phyloP scores from a whole-genome alignment of 2,329 filamentous ascomycete genomes.

The Thelonectria olida region DNA sequence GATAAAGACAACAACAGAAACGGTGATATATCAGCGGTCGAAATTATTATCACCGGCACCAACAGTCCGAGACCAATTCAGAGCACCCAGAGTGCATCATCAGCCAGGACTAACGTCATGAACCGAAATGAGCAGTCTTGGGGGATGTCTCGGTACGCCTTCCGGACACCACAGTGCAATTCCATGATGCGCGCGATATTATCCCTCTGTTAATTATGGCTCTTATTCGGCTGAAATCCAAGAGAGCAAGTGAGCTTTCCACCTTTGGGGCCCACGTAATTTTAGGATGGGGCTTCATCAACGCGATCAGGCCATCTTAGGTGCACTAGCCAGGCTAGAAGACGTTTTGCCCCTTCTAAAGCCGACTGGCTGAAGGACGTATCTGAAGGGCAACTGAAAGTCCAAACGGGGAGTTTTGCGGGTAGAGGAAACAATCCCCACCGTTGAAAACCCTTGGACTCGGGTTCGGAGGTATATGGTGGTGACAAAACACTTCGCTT shows the following conservation, averaged over 20 bases:
- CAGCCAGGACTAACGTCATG: background rate
- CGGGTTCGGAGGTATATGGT: slow-evolving; percentile 13
- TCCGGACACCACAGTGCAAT: background rate
- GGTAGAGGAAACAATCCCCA: slow-evolving; percentile 35
- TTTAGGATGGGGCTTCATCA: slow-evolving; percentile 20
- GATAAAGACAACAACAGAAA: background rate
- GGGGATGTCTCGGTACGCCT: slow-evolving; percentile 9
- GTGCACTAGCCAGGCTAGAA: slow-evolving; percentile 32
- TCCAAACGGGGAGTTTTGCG: slow-evolving; percentile 16
- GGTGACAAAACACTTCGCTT: background rate
- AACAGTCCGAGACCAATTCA: slow-evolving; percentile 1
- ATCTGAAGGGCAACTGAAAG: background rate
- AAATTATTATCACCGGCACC: background rate
- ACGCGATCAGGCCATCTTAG: slow-evolving; percentile 30
- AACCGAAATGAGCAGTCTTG: slow-evolving; percentile 11
- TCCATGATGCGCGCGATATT: slow-evolving; percentile 6
- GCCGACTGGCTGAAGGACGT: slow-evolving; percentile 27
- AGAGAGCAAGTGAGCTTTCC: slow-evolving; percentile 8
- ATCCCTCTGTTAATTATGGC: slow-evolving; percentile 4
- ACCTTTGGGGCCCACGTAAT: slow-evolving; percentile 19
- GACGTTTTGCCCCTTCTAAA: slow-evolving; percentile 27
- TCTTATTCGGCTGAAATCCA: slow-evolving; percentile 10
- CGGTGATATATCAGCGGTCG: background rate
- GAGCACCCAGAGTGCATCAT: slow-evolving; percentile 2
- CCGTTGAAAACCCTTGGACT: slow-evolving; percentile 23